Evolutionary conservation across 305 asterid genomes (phyloP), one percentile per base, ranked within the genome.

Genomic region (Fraxinus baroniana): DNA sequence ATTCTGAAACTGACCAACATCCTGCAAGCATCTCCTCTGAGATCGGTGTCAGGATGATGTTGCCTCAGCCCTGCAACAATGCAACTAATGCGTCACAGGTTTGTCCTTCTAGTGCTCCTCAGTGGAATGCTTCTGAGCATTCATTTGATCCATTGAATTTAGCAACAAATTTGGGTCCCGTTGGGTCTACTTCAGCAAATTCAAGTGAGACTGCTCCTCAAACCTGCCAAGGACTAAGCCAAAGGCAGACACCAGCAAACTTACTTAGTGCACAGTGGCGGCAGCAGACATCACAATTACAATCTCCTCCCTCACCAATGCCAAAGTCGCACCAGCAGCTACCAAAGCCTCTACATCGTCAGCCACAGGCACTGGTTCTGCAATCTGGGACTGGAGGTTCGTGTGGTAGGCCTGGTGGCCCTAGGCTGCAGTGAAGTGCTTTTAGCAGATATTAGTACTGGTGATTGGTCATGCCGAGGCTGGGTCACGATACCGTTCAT

Each of bases 211-310:
- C 88, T 82, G 84, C 71, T 57, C 78, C 89, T 62, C 92, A 86
- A 84, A 86, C 74, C 55, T 85, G 84, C 76, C 90, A 79, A 80
- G 92, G 90, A 83, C 74, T 78, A 71, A 80, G 86, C 87, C 91
- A 76, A 84, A 87, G 88, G 83, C 90, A 88, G 81, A 84, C 90
- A 55, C 79, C 90, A n/a, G 78, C 92, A 41, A 85, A 85, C 85
- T 78, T 88, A 78, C 86, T 77, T 83, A 78, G 82, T 88, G 75
- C 86, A 78, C 92, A 86, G 91, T 91, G 86, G 82, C 90, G 74
- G 72, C 88, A 81, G 80, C 86, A 88, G 78, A 85, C 88, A 75
- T 84, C 88, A 18, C 90, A 84, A 22, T 68, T 78, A 33, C 89
- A 79, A 80, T 82, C 84, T 72, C 84, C 90, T 79, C 82, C 86